A percentile compares a stretch with the other conserved stretches of the same genome.
phyloP scores from a whole-genome alignment of 2,329 filamentous ascomycete species.

The Aspergillus sp. region DNA sequence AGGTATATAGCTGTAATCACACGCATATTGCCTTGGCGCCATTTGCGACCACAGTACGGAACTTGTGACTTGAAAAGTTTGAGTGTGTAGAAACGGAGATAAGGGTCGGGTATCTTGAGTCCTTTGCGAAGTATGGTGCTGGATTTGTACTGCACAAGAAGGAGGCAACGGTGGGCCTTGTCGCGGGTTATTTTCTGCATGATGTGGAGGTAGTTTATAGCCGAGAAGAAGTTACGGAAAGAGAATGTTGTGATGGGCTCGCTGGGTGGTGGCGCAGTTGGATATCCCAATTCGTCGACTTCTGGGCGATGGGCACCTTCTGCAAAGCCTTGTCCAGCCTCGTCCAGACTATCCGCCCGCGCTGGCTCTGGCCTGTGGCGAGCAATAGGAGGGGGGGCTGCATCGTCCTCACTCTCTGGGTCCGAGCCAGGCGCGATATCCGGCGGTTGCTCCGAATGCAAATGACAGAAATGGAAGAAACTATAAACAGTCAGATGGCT shows the following conservation, averaged over 20 bases:
- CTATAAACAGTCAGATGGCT: slow-evolving; percentile 45
- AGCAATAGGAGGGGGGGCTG: slow-evolving; percentile 77
- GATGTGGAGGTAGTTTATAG: slow-evolving; percentile 91
- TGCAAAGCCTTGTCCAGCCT: slow-evolving; percentile 22
- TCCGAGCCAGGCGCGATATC: slow-evolving; percentile 34
- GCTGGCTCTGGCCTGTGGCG: slow-evolving; percentile 50
- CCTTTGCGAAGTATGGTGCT: slow-evolving; percentile 88
- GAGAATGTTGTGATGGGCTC: slow-evolving; percentile 83
- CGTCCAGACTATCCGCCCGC: slow-evolving; percentile 27
- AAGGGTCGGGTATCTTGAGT: slow-evolving; percentile 83
- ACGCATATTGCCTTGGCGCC: slow-evolving; percentile 97
- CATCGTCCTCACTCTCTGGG: slow-evolving; percentile 64
- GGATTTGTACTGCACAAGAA: slow-evolving; percentile 94
- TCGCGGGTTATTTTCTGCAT: slow-evolving; percentile 97
- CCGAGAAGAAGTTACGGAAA: slow-evolving; percentile 90
- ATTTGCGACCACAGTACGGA: slow-evolving; percentile 95
- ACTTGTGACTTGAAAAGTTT: slow-evolving; percentile 99
- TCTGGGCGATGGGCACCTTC: slow-evolving; percentile 47
- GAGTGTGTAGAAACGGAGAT: slow-evolving; percentile 87
- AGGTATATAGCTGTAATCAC: slow-evolving; percentile 97
- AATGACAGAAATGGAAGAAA: slow-evolving; percentile 88
- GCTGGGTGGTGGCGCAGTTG: slow-evolving; percentile 64
- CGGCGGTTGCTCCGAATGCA: slow-evolving; percentile 62
- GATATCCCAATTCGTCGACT: slow-evolving; percentile 86
- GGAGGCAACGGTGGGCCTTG: slow-evolving; percentile 90